Evolutionary conservation across 768 basidiomycete species (phyloP), one percentile per base, ranked within the genome.

Genomic region (Trametes coccinea): DNA sequence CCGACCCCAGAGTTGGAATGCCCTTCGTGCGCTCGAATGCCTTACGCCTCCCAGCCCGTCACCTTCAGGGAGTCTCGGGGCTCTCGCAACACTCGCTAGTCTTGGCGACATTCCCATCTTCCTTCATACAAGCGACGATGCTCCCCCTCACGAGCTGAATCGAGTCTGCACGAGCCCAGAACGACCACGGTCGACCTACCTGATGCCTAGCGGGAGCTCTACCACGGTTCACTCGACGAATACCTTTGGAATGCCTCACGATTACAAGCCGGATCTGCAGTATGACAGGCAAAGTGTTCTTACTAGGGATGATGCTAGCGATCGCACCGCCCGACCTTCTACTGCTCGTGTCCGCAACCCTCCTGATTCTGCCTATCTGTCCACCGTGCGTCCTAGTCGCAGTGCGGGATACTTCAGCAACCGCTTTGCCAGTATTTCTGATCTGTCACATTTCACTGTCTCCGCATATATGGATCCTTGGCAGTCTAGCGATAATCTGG

Each of bases 71-170:
- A 63, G 60, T 39, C 64, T 66, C 46, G 63, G 64, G 29, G 60
- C 53, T 17, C 53, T 69, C 31, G 64, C 65, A 5, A 56, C 59
- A 5, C 52, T 68, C 30, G 67, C 51, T 10, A 72, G 69, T 51
- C 57, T 63, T 9, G 69, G 71, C 33, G 71, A 72, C 17, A 69
- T 72, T 4, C 71, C 69, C 13, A 72, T 72, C 16, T 60, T 70
- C 22, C 41, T 72, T 53, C 63, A 70, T 33, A 41, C 63, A 3
- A 59, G 60, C 17, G 39, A 56, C 39, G 47, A 55, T 22, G 48
- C 47, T 46, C 17, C 29, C 7, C 53, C 59, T 46, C 59, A 22
- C 5, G 61, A 57, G 49, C 33, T 49, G 57, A 59, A 44, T 16
- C 39, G 14, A 10, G n/a, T 51, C 17, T 3, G 37, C 7, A 14